Evolutionary conservation across 106 monocot species (phyloP).

Genomic region (Dendrobium catenatum): DNA sequence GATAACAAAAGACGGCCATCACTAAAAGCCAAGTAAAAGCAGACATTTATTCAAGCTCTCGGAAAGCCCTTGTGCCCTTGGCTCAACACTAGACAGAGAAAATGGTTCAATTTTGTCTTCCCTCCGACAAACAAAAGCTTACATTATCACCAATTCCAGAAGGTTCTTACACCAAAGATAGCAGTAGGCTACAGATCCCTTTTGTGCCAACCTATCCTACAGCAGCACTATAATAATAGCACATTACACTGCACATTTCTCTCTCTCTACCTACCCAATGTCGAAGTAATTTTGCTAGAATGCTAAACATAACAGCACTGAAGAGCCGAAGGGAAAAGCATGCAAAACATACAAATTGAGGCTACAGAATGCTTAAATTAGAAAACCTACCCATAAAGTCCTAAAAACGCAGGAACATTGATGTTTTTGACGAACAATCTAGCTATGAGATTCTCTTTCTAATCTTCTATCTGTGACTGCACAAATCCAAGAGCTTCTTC

Average conservation of each 20-base stretch:
- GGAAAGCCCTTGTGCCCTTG: neutral
- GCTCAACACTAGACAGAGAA: too few species aligned
- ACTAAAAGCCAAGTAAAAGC: neutral
- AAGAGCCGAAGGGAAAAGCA: neutral
- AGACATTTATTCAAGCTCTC: neutral
- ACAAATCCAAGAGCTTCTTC: constrained; percentile 66
- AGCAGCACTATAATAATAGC: neutral
- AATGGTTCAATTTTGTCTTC: constrained; percentile 5
- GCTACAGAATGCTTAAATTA: neutral
- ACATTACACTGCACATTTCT: neutral
- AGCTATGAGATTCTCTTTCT: neutral
- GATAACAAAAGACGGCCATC: neutral
- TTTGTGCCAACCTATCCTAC: neutral
- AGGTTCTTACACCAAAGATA: neutral
- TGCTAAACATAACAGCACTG: too few species aligned
- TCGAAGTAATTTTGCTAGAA: too few species aligned
- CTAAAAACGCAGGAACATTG: neutral
- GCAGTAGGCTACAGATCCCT: neutral
- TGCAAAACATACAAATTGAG: neutral
- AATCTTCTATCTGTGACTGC: constrained; percentile 37
- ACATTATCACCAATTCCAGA: neutral
- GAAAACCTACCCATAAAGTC: neutral
- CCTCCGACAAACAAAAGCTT: neutral
- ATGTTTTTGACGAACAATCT: neutral
- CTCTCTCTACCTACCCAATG: too few species aligned